Percentiles rank a stretch among this genome's conserved stretches.
These are phyloP conservation scores for Chaetothyriales sp. DNA, from an alignment of 2,329 filamentous ascomycete genomes.

Conservation along the genomic window DNA sequence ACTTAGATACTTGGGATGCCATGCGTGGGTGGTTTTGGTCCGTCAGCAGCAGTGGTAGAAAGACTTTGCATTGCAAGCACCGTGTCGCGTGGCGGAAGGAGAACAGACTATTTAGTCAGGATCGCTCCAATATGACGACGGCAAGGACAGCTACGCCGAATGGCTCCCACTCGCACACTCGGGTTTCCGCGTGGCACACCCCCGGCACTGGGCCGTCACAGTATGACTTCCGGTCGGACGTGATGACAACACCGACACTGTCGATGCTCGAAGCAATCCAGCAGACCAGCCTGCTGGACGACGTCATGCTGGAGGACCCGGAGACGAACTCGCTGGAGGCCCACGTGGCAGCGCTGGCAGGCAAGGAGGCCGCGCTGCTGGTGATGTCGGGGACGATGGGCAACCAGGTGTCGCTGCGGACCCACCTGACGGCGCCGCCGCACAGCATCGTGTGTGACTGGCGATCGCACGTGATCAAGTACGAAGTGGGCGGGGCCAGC, in stretches of 20 bases:
- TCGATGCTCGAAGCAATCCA: slow-evolving; percentile 73
- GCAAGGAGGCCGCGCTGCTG: slow-evolving; percentile 64
- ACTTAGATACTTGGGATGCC: too few species aligned
- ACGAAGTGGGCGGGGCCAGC: slow-evolving; percentile 54
- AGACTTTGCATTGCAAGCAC: not conserved
- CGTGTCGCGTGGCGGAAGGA: not conserved
- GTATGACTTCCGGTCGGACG: slow-evolving; percentile 35
- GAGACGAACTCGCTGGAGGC: slow-evolving; percentile 65
- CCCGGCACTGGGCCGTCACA: slow-evolving; percentile 12
- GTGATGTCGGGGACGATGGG: slow-evolving; percentile 90
- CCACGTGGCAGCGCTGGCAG: slow-evolving; percentile 58
- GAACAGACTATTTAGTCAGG: not conserved
- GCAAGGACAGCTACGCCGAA: slow-evolving; percentile 2
- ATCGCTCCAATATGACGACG: not conserved
- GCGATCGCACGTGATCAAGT: slow-evolving; percentile 60
- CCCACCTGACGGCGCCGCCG: slow-evolving; percentile 66
- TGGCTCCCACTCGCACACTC: slow-evolving; percentile 2
- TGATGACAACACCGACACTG: slow-evolving; percentile 60
- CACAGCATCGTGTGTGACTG: slow-evolving; percentile 68
- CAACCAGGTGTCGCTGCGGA: slow-evolving; percentile 71
- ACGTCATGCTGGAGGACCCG: slow-evolving; percentile 68
- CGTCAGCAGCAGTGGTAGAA: not conserved
- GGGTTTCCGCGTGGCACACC: slow-evolving; percentile 13
- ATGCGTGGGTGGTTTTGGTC: not conserved
- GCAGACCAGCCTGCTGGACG: slow-evolving; percentile 63